Percentiles rank a stretch among this genome's conserved stretches.
Evolutionary conservation across 805 yeast species (phyloP).

Genomic region (Candida sonorensis): DNA sequence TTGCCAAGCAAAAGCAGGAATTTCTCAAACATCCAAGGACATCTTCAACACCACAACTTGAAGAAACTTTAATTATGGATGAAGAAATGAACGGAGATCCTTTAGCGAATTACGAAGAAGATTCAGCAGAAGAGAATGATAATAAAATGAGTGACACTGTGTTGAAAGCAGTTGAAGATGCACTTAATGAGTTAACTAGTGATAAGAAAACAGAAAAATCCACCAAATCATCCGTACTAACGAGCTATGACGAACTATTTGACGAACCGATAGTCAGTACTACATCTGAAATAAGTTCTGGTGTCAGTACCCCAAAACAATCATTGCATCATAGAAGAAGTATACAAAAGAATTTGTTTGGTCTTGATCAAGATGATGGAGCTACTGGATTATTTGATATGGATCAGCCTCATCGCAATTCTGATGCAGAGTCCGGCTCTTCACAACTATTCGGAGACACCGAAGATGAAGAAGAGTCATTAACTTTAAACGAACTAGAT

Average conservation of each 20-base stretch:
- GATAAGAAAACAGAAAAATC: conserved; percentile 8
- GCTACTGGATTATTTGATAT: conserved; percentile 15
- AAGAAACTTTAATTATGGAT: too few relatives aligned
- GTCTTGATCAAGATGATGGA: conserved; percentile 9
- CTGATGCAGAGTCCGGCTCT: conserved; percentile 21
- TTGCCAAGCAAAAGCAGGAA: conserved; percentile 27
- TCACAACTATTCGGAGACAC: conserved; percentile 29
- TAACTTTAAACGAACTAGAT: conserved; percentile 6
- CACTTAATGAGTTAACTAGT: conserved; percentile 52
- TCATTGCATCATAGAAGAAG: conserved; percentile 24
- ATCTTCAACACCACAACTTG: too few relatives aligned
- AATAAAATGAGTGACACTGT: conserved; percentile 36
- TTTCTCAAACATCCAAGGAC: not conserved
- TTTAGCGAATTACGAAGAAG: conserved; percentile 23
- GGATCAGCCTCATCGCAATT: conserved; percentile 3
- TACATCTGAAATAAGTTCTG: conserved; percentile 3
- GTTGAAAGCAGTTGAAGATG: conserved; percentile 59
- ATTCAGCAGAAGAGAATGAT: conserved; percentile 28
- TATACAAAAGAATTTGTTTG: conserved; percentile 27
- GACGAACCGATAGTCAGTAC: conserved; percentile 1
- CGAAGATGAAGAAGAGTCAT: conserved; percentile 4
- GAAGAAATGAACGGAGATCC: conserved; percentile 27
- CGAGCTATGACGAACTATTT: conserved; percentile 6
- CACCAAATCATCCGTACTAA: conserved; percentile 2
- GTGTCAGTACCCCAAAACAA: conserved; percentile 12